Evolutionary conservation across 83 land plant species (phyloP), one percentile per base, ranked within the genome.

Genomic region (Picea engelmannii): DNA sequence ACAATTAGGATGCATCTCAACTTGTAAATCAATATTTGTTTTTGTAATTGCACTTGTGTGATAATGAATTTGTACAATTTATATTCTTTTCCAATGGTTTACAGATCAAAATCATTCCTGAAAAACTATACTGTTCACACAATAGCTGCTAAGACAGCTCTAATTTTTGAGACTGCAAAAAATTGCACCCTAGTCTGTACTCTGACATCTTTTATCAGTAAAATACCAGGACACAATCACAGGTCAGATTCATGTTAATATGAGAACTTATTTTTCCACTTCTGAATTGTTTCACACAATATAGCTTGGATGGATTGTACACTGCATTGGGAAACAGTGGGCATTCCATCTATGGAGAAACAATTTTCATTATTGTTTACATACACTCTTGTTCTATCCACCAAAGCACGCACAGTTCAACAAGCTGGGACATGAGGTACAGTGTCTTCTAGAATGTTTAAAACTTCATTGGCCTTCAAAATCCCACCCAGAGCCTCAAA

Each of bases 391-490:
- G 76, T 42, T 18, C 21, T 44, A 44, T 71, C 40, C n/a, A 44
- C 55, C 49, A 71, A 44, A 42, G 4, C 17, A 20, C 0, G 23
- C n/a, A 21, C 4, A 44, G 24, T 71, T 42, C 31, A 27, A 27
- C 31, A 13, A 40, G n/a, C 0, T 42, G 76, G 23, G 20, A 71
- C 76, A 71, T 42, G n/a, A 71, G 76, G 76, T 8, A 18, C 12
- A 71, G 24, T 44, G 4, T 71, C 52, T n/a, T 38, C 10, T 42
- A 55, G 52, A 42, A 71, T 40, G 24, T 23, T 18, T 44, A 71
- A 9, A 71, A 71, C 76, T 71, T 71, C 52, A 71, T 55, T 40
- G 55, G 76, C 76, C 15, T 42, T 71, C 24, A 71, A 71, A 42
- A 42, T n/a, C 7, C 44, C 76, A 2, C 55, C 55, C 76, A 44